Percentiles rank a stretch among this genome's conserved stretches.
phyloP scores from a whole-genome alignment of 768 basidiomycete genomes.

The Cystofilobasidium capitatum region DNA sequence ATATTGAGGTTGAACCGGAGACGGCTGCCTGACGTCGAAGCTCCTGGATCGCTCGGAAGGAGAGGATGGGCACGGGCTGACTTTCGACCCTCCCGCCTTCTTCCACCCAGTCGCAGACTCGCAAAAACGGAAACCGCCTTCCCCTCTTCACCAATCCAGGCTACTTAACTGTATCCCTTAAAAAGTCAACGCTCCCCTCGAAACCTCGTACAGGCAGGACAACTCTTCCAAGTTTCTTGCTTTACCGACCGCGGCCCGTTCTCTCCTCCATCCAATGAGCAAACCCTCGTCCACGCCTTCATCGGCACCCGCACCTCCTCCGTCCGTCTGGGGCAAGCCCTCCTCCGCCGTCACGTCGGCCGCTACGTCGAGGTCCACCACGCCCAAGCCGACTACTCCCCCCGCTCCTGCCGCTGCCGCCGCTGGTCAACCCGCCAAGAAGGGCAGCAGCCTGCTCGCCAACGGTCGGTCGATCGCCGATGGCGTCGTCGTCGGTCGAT shows the following conservation, averaged over 20 bases:
- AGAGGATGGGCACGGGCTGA: too few relatives aligned
- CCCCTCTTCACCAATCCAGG: background rate
- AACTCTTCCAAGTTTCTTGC: background rate
- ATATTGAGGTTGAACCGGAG: too few relatives aligned
- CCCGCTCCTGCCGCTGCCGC: constrained; percentile 26
- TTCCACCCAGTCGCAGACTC: too few relatives aligned
- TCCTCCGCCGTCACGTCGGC: constrained; percentile 59
- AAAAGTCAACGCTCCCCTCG: too few relatives aligned
- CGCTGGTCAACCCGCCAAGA: constrained; percentile 24
- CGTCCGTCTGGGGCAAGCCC: constrained; percentile 81
- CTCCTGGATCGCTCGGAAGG: too few relatives aligned
- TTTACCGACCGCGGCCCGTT: background rate
- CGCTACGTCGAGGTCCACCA: constrained; percentile 42
- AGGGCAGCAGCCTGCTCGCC: constrained; percentile 53
- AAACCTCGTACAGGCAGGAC: background rate
- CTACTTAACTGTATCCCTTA: constrained; percentile 16
- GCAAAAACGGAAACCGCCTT: background rate
- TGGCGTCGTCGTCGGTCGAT: constrained; percentile 39
- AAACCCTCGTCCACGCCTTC: constrained; percentile 63
- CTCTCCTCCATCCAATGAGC: constrained; percentile 63
- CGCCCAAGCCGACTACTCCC: constrained; percentile 24
- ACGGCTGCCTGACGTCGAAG: too few relatives aligned
- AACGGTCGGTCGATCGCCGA: constrained; percentile 38
- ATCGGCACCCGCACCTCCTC: constrained; percentile 49
- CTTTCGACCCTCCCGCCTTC: too few relatives aligned